phyloP scores from a whole-genome alignment of 352 stramenopile genomes.

The Aphanomyces stellatus region DNA sequence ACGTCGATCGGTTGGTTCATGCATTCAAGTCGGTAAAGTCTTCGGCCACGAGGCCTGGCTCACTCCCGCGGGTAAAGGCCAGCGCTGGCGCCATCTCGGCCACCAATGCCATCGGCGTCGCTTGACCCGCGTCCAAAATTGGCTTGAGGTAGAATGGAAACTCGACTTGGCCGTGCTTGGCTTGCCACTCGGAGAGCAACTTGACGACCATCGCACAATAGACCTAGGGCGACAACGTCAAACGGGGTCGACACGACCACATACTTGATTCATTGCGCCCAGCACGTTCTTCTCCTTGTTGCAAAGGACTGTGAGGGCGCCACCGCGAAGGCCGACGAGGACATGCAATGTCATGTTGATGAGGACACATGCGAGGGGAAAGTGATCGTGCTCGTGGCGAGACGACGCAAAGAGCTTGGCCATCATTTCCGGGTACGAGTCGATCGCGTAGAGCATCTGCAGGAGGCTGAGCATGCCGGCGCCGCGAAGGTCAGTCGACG shows the following conservation, averaged over 20 bases:
- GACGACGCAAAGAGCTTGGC: slow-evolving; percentile 45
- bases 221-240: no score
- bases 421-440: slow-evolving; percentile 44
- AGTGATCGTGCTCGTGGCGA: slow-evolving; percentile 36
- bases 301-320: slow-evolving; percentile 52
- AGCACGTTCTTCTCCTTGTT: slow-evolving; percentile 28
- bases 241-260: not conserved
- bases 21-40: slow-evolving; percentile 4
- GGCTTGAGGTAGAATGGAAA: slow-evolving; percentile 16
- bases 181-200: slow-evolving; percentile 13
- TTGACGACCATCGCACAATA: slow-evolving; percentile 11
- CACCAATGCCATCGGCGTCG: not conserved
- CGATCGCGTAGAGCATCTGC: slow-evolving; percentile 73
- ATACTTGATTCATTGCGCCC: slow-evolving; percentile 29
- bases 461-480: slow-evolving; percentile 80
- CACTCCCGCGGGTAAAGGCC: not conserved
- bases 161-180: not conserved
- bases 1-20: no score
- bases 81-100: slow-evolving; percentile 2
- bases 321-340: slow-evolving; percentile 53
- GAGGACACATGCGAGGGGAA: slow-evolving; percentile 57
- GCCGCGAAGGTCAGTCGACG: slow-evolving; percentile 78
- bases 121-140: not conserved
- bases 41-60: not conserved
- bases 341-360: slow-evolving; percentile 74